Percentiles rank a stretch among this genome's conserved stretches.
phyloP scores from a whole-genome alignment of 2,329 filamentous ascomycete species.

The Orbilia brochopaga region DNA sequence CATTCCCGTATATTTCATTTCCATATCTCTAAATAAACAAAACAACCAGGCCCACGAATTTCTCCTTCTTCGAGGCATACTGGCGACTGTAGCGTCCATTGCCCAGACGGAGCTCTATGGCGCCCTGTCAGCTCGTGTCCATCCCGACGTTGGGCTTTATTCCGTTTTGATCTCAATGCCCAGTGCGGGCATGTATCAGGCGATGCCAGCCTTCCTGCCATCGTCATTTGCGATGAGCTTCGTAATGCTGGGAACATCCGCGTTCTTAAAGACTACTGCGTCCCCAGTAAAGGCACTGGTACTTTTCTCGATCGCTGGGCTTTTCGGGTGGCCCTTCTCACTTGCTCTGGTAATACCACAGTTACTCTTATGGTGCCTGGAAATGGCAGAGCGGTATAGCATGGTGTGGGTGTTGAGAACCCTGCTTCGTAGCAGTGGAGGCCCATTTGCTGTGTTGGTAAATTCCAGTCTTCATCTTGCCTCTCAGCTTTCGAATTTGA shows the following conservation, averaged over 20 bases:
- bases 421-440: background rate
- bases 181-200: conserved; percentile 92
- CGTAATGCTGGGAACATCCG: conserved; percentile 80
- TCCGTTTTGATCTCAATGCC: conserved; percentile 78
- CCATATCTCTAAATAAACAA: no score
- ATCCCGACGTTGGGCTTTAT: conserved; percentile 81
- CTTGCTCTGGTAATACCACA: conserved; percentile 75
- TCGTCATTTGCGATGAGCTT: conserved; percentile 98
- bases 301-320: conserved; percentile 84
- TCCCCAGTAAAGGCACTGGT: conserved; percentile 70
- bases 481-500: background rate
- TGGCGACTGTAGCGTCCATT: conserved; percentile 77
- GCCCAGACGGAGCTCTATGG: conserved; percentile 84
- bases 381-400: background rate
- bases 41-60: conserved; percentile 67
- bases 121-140: conserved; percentile 75
- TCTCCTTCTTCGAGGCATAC: conserved; percentile 78
- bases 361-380: conserved; percentile 18
- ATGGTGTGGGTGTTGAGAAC: background rate
- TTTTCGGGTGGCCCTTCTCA: conserved; percentile 94
- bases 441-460: conserved; percentile 72
- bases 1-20: no score
- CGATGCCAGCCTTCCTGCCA: conserved; percentile 82
- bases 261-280: conserved; percentile 68
- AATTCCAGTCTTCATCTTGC: conserved; percentile 55